Base-by-base conservation (phyloP, 106 monocot genomes). In the Dactylorhiza incarnata region DNA sequence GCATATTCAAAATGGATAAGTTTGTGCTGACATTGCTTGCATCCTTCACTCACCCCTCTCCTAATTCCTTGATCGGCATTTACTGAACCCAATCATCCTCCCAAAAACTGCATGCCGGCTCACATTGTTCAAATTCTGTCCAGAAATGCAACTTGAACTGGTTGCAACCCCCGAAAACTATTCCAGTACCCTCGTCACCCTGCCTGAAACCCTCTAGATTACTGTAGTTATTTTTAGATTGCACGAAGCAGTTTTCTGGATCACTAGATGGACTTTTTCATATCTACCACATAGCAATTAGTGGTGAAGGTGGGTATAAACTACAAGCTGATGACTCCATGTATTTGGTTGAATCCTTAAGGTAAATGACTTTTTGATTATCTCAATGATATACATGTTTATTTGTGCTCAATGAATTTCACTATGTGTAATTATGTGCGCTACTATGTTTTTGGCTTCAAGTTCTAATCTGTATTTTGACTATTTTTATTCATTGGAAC, bases 1-100 rank as follows among this genome's bases (percentile, higher is more conserved):
- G 89, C 96, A 72, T 97, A 89, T 86, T 93, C 96, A 77, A 94
- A 94, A 81, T 97, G 93, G 93, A 87, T 97, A 37, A 86, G 84
- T 83, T 84, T n/a, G n/a, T n/a, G n/a, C n/a, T n/a, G n/a, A n/a
- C n/a, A n/a, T 84, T 75, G 83, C 87, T 52, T n/a, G n/a, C n/a
- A n/a, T n/a, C n/a, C n/a, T n/a, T n/a, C n/a, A n/a, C n/a, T n/a
- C n/a, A n/a, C n/a, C n/a, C n/a, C n/a, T n/a, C n/a, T n/a, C n/a
- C n/a, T n/a, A n/a, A n/a, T n/a, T n/a, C n/a, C n/a, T n/a, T n/a
- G n/a, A n/a, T n/a, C n/a, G n/a, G n/a, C n/a, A n/a, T n/a, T n/a
- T n/a, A n/a, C n/a, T n/a, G n/a, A n/a, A n/a, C n/a, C n/a, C n/a
- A n/a, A n/a, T n/a, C n/a, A n/a, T n/a, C n/a, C n/a, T n/a, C n/a